Evolutionary conservation across 2,329 filamentous ascomycete species (phyloP).

Genomic region (Talaromyces pinophilus): DNA sequence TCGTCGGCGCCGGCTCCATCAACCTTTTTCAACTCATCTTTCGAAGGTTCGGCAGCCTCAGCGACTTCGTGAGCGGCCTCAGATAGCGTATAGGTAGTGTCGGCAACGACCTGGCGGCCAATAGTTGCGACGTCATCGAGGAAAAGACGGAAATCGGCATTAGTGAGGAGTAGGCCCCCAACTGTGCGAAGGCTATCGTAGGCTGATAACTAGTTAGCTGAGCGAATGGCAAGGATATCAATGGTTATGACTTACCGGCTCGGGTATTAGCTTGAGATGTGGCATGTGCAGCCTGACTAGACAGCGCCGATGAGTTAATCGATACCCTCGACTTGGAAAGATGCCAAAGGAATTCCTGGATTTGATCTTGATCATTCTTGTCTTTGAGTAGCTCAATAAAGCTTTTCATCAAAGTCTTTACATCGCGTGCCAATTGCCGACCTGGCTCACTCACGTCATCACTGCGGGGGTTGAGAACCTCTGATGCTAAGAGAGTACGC

Average conservation of each 20-base stretch:
- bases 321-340: conserved; percentile 71
- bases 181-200: conserved; percentile 83
- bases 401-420: conserved; percentile 71
- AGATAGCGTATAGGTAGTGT: conserved; percentile 79
- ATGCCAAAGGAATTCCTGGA: conserved; percentile 92
- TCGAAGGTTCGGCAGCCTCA: conserved; percentile 69
- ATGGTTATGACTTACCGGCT: conserved; percentile 55
- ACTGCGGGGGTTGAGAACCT: conserved; percentile 74
- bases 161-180: conserved; percentile 80
- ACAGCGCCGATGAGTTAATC: conserved; percentile 66
- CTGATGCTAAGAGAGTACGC: conserved; percentile 73
- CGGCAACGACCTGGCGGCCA: conserved; percentile 79
- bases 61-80: conserved; percentile 73
- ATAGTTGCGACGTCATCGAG: conserved; percentile 77
- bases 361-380: conserved; percentile 81
- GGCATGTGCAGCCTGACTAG: conserved; percentile 60
- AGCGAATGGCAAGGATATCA: too few species aligned
- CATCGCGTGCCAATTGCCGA: conserved; percentile 68
- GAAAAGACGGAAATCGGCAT: conserved; percentile 86
- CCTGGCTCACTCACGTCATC: conserved; percentile 76
- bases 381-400: conserved; percentile 78
- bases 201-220: conserved; percentile 33
- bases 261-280: conserved; percentile 70
- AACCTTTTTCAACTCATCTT: conserved; percentile 59
- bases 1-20: conserved; percentile 47